Evolutionary conservation across 306 rosid genomes (phyloP).

Genomic region (Cicer chorassanicum): DNA sequence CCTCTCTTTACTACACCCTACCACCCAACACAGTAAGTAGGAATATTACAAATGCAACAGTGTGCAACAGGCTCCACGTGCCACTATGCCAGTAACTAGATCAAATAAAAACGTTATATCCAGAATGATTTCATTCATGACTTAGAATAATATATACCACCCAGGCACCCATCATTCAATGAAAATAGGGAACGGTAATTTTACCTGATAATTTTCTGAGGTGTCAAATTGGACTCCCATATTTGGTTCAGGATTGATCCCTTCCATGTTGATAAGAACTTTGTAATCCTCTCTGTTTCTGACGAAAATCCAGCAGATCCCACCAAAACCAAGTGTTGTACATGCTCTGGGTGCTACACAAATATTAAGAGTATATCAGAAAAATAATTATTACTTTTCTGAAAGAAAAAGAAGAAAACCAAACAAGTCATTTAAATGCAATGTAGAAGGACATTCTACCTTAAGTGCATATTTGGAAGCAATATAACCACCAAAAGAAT

Average conservation of each 20-base stretch:
- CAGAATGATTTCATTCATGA: slow-evolving; percentile 3
- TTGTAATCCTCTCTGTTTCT: slow-evolving; percentile 67
- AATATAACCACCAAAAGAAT: slow-evolving; percentile 97
- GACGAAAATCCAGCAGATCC: slow-evolving; percentile 85
- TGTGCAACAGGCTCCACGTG: background rate
- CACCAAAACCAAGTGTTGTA: slow-evolving; percentile 85
- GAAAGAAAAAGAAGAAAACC: slow-evolving; percentile 24
- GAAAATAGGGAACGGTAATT: background rate
- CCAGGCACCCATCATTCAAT: slow-evolving; percentile 6
- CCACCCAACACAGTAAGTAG: slow-evolving; percentile 18
- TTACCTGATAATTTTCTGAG: slow-evolving; percentile 79
- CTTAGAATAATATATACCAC: slow-evolving; percentile 1
- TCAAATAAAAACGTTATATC: background rate
- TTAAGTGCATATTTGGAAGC: slow-evolving; percentile 92
- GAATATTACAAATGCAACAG: background rate
- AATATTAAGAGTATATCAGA: slow-evolving; percentile 46
- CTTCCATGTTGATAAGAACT: slow-evolving; percentile 86
- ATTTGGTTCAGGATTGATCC: slow-evolving; percentile 81
- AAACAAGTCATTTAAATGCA: slow-evolving; percentile 25
- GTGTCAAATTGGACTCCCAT: slow-evolving; percentile 98
- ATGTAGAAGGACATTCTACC: slow-evolving; percentile 56
- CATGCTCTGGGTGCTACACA: slow-evolving; percentile 90
- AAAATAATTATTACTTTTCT: background rate
- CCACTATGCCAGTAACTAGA: background rate
- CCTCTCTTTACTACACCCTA: slow-evolving; percentile 17